A percentile compares a stretch with the other conserved stretches of the same genome.
These are phyloP conservation scores for Brachypodium distachyon DNA, from an alignment of 202 grass and related monocot species.

Conservation along the genomic window DNA sequence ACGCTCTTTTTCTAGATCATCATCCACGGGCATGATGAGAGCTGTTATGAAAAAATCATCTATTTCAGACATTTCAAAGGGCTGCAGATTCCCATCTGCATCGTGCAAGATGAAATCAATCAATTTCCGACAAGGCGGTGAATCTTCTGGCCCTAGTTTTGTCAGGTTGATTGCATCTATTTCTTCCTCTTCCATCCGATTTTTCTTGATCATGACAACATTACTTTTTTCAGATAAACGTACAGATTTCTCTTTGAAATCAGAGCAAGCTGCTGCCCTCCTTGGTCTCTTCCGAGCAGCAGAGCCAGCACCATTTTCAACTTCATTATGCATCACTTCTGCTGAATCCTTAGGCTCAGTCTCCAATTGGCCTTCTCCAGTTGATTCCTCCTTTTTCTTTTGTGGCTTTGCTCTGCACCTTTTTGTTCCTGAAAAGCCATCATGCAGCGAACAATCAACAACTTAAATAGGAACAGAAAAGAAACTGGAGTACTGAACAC, in stretches of 20 bases:
- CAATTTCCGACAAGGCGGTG: conserved; percentile 70
- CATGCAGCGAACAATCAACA: conserved; percentile 4
- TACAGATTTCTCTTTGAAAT: conserved; percentile 83
- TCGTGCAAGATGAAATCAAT: conserved; percentile 91
- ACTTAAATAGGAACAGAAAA: neutral
- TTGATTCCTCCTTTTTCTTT: conserved; percentile 39
- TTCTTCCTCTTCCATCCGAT: conserved; percentile 73
- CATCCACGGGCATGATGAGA: conserved; percentile 86
- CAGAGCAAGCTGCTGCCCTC: conserved; percentile 80
- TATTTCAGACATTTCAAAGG: conserved; percentile 99
- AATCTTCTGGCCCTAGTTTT: conserved; percentile 62
- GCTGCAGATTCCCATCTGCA: conserved; percentile 75
- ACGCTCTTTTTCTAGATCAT: conserved; percentile 76
- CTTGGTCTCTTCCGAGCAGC: conserved; percentile 56
- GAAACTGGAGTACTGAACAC: neutral
- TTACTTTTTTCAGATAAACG: conserved; percentile 66
- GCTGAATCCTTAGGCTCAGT: neutral
- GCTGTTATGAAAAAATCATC: conserved; percentile 87
- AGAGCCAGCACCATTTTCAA: conserved; percentile 34
- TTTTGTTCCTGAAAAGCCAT: conserved; percentile 50
- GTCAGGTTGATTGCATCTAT: conserved; percentile 76
- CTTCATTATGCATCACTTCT: conserved; percentile 8
- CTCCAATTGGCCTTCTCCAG: conserved; percentile 26
- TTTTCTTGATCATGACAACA: conserved; percentile 58
- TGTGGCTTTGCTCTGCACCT: conserved; percentile 51